Evolutionary conservation across 2,329 filamentous ascomycete species (phyloP).

Genomic region (Aspergillus costaricaensis): DNA sequence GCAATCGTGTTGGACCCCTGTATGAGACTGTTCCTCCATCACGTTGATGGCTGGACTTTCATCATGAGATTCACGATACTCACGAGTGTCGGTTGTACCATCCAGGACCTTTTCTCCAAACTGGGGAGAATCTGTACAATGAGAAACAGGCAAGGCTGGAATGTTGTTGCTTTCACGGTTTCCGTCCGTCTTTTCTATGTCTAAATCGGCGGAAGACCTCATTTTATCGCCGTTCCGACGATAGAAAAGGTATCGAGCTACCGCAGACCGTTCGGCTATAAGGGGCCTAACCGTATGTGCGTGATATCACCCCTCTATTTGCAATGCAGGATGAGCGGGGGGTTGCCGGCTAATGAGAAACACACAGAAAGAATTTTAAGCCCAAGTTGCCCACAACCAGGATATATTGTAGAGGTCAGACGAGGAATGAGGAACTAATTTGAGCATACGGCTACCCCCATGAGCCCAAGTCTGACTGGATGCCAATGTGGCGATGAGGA

Average conservation of each 20-base stretch:
- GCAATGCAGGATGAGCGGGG: not conserved
- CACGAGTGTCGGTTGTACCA: not conserved
- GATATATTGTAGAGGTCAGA: not conserved
- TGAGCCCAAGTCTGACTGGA: not conserved
- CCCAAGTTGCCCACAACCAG: not conserved
- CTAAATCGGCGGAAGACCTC: slow-evolving; percentile 17
- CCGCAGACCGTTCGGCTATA: not conserved
- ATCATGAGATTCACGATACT: not conserved
- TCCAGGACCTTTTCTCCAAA: not conserved
- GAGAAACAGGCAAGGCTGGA: not conserved
- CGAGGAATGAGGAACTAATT: not conserved
- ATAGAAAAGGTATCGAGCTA: slow-evolving; percentile 4
- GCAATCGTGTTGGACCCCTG: not conserved
- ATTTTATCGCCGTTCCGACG: slow-evolving; percentile 26
- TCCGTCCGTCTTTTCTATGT: slow-evolving; percentile 16
- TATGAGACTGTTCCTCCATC: slow-evolving; percentile 10
- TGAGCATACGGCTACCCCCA: not conserved
- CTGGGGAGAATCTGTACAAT: not conserved
- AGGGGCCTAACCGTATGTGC: not conserved
- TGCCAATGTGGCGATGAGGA: not conserved
- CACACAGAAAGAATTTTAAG: not conserved
- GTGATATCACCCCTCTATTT: not conserved
- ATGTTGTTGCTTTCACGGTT: not conserved
- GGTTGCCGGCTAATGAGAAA: too few species aligned
- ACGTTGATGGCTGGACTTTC: not conserved